Base-by-base conservation (phyloP, 805 yeast genomes). In the Pichia scutulata region DNA sequence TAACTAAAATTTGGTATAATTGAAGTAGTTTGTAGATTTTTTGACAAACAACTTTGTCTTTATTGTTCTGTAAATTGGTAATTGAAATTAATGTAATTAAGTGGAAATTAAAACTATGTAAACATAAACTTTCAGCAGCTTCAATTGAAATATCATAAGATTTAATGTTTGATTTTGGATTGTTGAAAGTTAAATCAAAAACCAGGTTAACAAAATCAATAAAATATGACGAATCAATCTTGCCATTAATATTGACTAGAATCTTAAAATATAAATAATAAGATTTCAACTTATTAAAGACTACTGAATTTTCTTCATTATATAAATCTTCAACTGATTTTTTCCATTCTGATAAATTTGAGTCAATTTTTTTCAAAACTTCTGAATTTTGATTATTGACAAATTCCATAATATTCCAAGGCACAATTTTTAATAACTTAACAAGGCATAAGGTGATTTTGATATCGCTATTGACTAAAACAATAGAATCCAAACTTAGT, bases 391-490 rank as follows among this genome's bases (percentile, higher is more conserved):
- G 47, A 23, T 55, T 50, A 33, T 45, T 43, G 19, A 60, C 51
- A 18, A 63, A 52, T 25, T 55, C 43, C 53, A 57, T 53, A 14
- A 68, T 61, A 50, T 66, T 57, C 40, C 45, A 49, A 5, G 72
- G 72, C 26, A 71, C 57, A 21, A 60, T 44, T 25, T 64, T 51
- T 23, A 71, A 55, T 39, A 73, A 53, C 21, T 66, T 59, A 41
- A 65, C 59, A 26, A 72, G 58, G 8, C 64, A 57, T 22, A 68
- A 41, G 12, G 72, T 67, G 23, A 63, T 62, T 13, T 57, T 59
- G 37, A 73, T 57, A 53, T 70, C 71, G 39, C 60, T 55, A 51
- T 67, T 64, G 19, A 70, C 59, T 25, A 67, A 60, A 22, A 61
- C 49, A 9, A 72, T 62, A 8, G 68, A 62, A 21, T 65, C 69